These are phyloP conservation scores for Parmelia sp. DNA, from an alignment of 495 filamentous ascomycete species.

Conservation along the genomic window DNA sequence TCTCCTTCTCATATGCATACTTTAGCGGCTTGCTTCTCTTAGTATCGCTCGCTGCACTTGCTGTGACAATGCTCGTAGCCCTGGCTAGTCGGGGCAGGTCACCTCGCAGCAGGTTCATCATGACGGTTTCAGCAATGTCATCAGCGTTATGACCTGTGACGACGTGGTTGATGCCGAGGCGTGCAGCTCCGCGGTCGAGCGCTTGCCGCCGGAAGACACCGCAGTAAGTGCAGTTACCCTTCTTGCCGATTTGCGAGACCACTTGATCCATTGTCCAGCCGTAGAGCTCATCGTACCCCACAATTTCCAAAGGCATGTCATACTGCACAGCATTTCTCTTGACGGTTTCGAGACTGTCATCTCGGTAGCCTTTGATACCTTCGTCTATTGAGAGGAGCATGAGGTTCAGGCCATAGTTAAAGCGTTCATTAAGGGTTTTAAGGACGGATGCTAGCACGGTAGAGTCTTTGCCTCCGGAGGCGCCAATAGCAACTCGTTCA, in stretches of 20 bases:
- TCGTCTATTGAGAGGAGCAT: conserved; percentile 90
- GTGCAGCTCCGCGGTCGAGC: conserved; percentile 83
- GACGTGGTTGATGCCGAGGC: conserved; percentile 83
- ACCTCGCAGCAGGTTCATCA: conserved; percentile 93
- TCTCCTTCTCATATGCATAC: conserved; percentile 98
- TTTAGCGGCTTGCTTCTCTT: conserved; percentile 94
- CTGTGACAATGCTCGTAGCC: conserved; percentile 89
- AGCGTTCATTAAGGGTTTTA: conserved; percentile 86
- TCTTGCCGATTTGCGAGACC: conserved; percentile 90
- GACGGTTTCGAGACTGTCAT: conserved; percentile 92
- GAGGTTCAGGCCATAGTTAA: conserved; percentile 80
- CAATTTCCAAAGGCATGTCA: conserved; percentile 79
- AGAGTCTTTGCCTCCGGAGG: conserved; percentile 95
- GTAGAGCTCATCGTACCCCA: conserved; percentile 91
- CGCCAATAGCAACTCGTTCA: conserved; percentile 88
- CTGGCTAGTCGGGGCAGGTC: conserved; percentile 82
- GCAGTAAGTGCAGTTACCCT: conserved; percentile 98
- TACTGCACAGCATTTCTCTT: conserved; percentile 90
- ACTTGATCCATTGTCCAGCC: conserved; percentile 99
- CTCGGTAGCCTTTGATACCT: conserved; percentile 92
- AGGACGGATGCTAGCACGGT: conserved; percentile 92
- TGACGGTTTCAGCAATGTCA: conserved; percentile 94
- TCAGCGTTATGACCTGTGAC: conserved; percentile 98
- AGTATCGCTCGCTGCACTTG: conserved; percentile 64
- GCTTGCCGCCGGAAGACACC: conserved; percentile 94